Evolutionary conservation across 1,284 basidiomycete genomes (phyloP).

Genomic region (Ustilago loliicola): DNA sequence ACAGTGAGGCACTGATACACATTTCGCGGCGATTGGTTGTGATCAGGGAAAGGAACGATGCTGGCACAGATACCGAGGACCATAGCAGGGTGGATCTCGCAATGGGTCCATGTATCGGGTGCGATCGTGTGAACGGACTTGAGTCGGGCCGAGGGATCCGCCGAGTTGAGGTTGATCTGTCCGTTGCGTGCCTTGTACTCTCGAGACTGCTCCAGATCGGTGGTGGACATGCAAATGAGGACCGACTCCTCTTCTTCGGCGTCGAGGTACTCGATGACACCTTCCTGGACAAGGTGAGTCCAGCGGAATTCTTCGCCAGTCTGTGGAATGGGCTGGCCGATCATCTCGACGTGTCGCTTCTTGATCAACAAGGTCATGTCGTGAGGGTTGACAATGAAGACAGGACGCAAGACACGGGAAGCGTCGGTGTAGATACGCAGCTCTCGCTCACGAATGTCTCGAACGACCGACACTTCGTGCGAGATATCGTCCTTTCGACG

Average conservation of each 20-base stretch:
- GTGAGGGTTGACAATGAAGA: slow-evolving; percentile 92
- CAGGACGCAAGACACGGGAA: slow-evolving; percentile 93
- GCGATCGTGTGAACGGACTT: slow-evolving; percentile 71
- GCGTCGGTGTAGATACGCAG: slow-evolving; percentile 95
- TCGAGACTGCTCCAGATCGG: slow-evolving; percentile 84
- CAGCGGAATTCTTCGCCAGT: slow-evolving; percentile 76
- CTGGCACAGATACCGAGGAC: slow-evolving; percentile 97
- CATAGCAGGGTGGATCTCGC: slow-evolving; percentile 99
- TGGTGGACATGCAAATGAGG: slow-evolving; percentile 98
- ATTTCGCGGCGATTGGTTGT: slow-evolving; percentile 99
- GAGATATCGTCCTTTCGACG: slow-evolving; percentile 95
- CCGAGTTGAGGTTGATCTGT: slow-evolving; percentile 76
- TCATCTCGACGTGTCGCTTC: slow-evolving; percentile 86
- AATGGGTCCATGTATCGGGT: slow-evolving; percentile 87
- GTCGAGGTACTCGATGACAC: slow-evolving; percentile 93
- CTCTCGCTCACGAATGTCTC: slow-evolving; percentile 96
- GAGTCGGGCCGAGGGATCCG: slow-evolving; percentile 87
- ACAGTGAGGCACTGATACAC: slow-evolving; percentile 77
- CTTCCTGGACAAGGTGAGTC: slow-evolving; percentile 86
- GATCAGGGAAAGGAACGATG: slow-evolving; percentile 99
- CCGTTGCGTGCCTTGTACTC: slow-evolving; percentile 73
- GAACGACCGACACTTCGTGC: slow-evolving; percentile 94
- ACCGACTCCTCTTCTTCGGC: slow-evolving; percentile 99
- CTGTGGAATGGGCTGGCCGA: slow-evolving; percentile 71
- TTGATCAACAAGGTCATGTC: slow-evolving; percentile 80